Percentiles rank a stretch among this genome's conserved stretches.
Evolutionary conservation across 169 alveolate species (phyloP).

Genomic region (Plasmodium ovale): DNA sequence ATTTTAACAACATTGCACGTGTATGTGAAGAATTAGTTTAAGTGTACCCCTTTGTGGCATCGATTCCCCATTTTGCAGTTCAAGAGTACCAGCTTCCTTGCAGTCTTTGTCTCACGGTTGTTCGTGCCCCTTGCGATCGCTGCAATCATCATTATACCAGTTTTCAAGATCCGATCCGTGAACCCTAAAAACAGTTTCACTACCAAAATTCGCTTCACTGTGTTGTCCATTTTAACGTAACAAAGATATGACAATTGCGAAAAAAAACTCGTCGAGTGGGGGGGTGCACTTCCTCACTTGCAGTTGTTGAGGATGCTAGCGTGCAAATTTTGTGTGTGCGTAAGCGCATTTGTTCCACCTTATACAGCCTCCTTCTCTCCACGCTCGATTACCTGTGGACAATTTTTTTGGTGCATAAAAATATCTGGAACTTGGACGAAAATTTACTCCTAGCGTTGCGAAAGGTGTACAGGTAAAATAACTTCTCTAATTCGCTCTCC

Average conservation of each 20-base stretch:
- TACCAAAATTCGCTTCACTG: neutral
- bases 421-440: constrained; percentile 38
- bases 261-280: neutral
- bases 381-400: constrained; percentile 68
- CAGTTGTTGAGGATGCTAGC: neutral
- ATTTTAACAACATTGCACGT: too few species aligned
- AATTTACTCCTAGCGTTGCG: neutral
- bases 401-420: constrained; percentile 34
- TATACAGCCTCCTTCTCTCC: constrained; percentile 15
- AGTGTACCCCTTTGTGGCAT: too few species aligned
- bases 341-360: neutral
- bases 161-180: neutral
- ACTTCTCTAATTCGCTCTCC: neutral
- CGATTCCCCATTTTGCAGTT: neutral
- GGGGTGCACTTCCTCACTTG: neutral
- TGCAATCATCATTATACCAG: neutral
- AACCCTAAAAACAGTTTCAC: neutral
- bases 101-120: neutral
- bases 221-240: neutral
- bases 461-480: constrained; percentile 17
- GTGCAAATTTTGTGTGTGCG: neutral
- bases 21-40: too few species aligned
- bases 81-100: neutral
- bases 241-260: too few species aligned
- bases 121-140: neutral